Evolutionary conservation across 495 filamentous ascomycete species (phyloP).

Genomic region (Hypoxylon lienhwacheense): DNA sequence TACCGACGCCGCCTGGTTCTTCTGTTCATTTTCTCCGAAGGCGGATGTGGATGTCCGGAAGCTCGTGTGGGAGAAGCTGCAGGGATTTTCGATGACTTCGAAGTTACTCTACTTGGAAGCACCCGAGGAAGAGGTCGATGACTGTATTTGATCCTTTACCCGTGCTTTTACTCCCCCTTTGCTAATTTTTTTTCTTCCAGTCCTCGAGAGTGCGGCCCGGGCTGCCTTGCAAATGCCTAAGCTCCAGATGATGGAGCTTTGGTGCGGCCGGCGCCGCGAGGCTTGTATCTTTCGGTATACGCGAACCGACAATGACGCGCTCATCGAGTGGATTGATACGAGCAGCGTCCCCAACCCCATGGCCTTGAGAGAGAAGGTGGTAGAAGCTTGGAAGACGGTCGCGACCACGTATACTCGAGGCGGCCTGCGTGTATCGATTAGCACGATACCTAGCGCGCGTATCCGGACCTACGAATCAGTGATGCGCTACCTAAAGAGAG

Average conservation of each 20-base stretch:
- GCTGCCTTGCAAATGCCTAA: conserved; percentile 3
- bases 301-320: background rate
- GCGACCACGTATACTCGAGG: background rate
- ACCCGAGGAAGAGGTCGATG: background rate
- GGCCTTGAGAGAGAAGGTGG: background rate
- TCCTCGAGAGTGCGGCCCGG: background rate
- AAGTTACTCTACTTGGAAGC: background rate
- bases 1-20: conserved; percentile 1
- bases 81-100: conserved; percentile 4
- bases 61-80: background rate
- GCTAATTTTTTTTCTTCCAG: too few relatives aligned
- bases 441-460: background rate
- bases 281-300: conserved; percentile 7
- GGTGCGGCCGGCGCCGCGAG: background rate
- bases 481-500: background rate
- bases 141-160: too few relatives aligned
- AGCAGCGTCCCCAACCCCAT: too few relatives aligned
- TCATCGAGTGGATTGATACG: background rate
- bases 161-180: too few relatives aligned
- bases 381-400: background rate
- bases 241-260: conserved; percentile 7
- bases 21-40: background rate
- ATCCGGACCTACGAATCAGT: background rate
- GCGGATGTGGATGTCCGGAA: background rate
- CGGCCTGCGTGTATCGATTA: background rate